Evolutionary conservation across 345 rosid genomes (phyloP), one percentile per base, ranked within the genome.

Genomic region (Eucalyptus fibrosa): DNA sequence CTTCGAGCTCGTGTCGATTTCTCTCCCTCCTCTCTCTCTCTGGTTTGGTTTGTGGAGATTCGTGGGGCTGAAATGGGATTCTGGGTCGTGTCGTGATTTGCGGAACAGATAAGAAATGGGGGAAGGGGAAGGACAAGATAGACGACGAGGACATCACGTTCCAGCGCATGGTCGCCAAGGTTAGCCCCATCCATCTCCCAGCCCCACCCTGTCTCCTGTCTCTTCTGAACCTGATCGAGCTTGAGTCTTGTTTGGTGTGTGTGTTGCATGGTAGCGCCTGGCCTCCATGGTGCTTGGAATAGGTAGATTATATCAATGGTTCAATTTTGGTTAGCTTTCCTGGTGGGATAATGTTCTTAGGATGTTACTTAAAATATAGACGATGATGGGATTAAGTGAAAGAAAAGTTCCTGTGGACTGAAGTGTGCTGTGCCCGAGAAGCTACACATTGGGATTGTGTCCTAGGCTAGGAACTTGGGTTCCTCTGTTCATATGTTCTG

Each of bases 161-260:
- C 89, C 99, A 96, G 93, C 99, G 99, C 34, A 98, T 98, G 99
- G 99, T 98, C 90, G 97, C 99, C 90, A 98, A 98, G 99, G 99
- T 98, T 97, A 96, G 99, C 93, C 89, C 95, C 96, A 93, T 92
- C 96, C 95, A 93, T 95, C 93, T 88, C 94, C 88, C 87, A 23
- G 49, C 60, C 49, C 5, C 59, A 21, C 59, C 60, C 28, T 12
- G 55, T 51, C 80, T 14, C 50, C 26, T 19, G n/a, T 60, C n/a
- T 72, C 53, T 23, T 89, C 42, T 50, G 59, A 26, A 50, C 23
- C 45, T 50, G 50, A 37, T 13, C 32, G 55, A 53, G 85, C 28
- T 77, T 7, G 51, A 77, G 85, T 77, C 7, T 77, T 11, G 85
- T 37, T 37, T 72, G 28, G 82, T 37, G 82, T 2, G 45, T 10